Evolutionary conservation across 352 stramenopile species (phyloP).

Genomic region (Phytophthora quininea): DNA sequence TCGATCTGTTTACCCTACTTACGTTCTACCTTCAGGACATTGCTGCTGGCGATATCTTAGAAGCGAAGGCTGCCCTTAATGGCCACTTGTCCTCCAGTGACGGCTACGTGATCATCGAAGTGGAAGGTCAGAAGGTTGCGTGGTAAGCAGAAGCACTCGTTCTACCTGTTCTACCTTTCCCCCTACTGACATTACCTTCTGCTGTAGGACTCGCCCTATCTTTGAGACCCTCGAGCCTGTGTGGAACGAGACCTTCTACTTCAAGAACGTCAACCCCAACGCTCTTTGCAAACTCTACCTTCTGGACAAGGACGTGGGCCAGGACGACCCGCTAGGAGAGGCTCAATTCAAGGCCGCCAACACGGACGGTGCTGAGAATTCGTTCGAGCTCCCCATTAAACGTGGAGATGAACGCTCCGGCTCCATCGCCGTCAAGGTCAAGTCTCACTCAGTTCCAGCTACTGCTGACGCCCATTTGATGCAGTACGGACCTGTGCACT

Average conservation of each 20-base stretch:
- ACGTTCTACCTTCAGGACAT: conserved; percentile 11
- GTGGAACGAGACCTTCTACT: conserved; percentile 48
- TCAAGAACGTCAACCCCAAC: conserved; percentile 38
- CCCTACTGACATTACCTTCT: too few relatives aligned
- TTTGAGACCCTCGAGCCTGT: conserved; percentile 34
- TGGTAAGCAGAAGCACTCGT: background rate
- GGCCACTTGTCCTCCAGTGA: conserved; percentile 40
- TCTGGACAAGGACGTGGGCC: conserved; percentile 41
- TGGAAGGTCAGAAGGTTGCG: conserved; percentile 36
- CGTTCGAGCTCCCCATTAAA: conserved; percentile 38
- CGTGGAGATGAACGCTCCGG: conserved; percentile 29
- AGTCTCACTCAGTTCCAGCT: conserved; percentile 13
- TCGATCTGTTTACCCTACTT: background rate
- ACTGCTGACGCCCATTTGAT: conserved; percentile 11
- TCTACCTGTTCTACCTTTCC: too few relatives aligned
- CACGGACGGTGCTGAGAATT: conserved; percentile 30
- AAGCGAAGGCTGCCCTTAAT: conserved; percentile 35
- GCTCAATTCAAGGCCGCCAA: conserved; percentile 39
- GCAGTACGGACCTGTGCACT: conserved; percentile 39
- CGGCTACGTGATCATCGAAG: conserved; percentile 44
- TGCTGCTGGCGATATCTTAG: conserved; percentile 38
- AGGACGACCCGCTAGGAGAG: conserved; percentile 41
- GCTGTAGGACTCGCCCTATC: conserved; percentile 22
- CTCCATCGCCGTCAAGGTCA: conserved; percentile 42
- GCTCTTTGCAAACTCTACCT: conserved; percentile 39